Conservation (phyloP, 164 flowering plant species). For the Saururus chinensis region DNA sequence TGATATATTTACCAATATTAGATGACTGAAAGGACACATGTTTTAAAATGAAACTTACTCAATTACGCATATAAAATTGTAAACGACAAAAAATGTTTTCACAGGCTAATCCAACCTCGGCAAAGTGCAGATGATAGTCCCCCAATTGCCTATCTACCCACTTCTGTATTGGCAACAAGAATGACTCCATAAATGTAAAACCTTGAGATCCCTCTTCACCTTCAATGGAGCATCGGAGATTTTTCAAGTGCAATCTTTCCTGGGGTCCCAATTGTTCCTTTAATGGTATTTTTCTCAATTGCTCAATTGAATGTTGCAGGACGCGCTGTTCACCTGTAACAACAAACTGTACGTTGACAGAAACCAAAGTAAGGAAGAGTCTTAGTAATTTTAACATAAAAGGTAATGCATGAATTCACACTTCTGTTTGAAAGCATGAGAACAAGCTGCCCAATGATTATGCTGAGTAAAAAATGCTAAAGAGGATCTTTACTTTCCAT, state of each 20-base stretch:
- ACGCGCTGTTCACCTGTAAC: slow-evolving; percentile 67
- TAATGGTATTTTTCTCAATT: slow-evolving; percentile 70
- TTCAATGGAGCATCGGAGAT: slow-evolving; percentile 55
- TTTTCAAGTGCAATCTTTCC: slow-evolving; percentile 78
- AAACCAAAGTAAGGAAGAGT: not conserved
- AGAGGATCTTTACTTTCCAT: too few relatives aligned
- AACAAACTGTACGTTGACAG: slow-evolving; percentile 47
- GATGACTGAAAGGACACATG: too few relatives aligned
- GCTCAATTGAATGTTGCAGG: slow-evolving; percentile 68
- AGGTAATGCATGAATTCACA: too few relatives aligned
- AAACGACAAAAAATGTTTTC: not conserved
- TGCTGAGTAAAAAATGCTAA: too few relatives aligned
- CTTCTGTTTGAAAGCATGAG: too few relatives aligned
- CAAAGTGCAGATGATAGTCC: slow-evolving; percentile 79
- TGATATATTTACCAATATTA: too few relatives aligned
- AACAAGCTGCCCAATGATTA: too few relatives aligned
- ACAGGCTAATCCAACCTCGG: slow-evolving; percentile 44
- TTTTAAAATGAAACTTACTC: too few relatives aligned
- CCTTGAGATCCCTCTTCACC: slow-evolving; percentile 45
- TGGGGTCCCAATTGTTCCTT: slow-evolving; percentile 91
- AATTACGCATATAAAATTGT: not conserved
- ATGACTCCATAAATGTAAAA: slow-evolving; percentile 69
- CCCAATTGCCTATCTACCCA: slow-evolving; percentile 88
- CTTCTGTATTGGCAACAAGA: slow-evolving; percentile 67
- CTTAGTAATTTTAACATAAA: not conserved